phyloP scores from a whole-genome alignment of 2,329 filamentous ascomycete species.

The Paraconiothyrium brasiliense region DNA sequence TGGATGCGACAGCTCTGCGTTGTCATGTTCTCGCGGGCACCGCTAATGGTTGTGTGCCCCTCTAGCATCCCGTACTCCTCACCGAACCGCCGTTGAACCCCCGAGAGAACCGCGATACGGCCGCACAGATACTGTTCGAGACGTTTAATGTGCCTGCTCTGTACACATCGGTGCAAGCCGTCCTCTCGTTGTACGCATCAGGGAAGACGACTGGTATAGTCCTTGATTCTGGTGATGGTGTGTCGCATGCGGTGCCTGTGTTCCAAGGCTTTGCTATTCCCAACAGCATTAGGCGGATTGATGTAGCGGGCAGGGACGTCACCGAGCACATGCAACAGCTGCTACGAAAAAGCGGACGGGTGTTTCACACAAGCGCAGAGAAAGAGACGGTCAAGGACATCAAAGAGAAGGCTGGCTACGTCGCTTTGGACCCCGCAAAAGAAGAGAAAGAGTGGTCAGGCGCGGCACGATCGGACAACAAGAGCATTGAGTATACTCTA shows the following conservation, averaged over 20 bases:
- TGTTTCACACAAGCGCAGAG: conserved; percentile 97
- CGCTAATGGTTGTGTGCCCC: conserved; percentile 20
- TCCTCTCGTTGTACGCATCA: conserved; percentile 93
- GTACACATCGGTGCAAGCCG: conserved; percentile 96
- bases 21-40: not conserved
- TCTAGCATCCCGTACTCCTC: conserved; percentile 88
- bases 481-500: conserved; percentile 84
- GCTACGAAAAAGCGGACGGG: conserved; percentile 88
- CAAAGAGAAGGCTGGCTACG: conserved; percentile 94
- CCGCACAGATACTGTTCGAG: conserved; percentile 97
- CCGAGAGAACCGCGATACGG: conserved; percentile 92
- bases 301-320: conserved; percentile 94
- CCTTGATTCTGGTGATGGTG: conserved; percentile 92
- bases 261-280: conserved; percentile 98
- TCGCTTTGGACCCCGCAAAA: conserved; percentile 87
- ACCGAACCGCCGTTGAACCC: conserved; percentile 97
- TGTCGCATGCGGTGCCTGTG: conserved; percentile 95
- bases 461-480: conserved; percentile 78
- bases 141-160: conserved; percentile 98
- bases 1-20: conserved; percentile 15
- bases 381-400: conserved; percentile 98
- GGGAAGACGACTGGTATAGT: conserved; percentile 96
- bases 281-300: conserved; percentile 92
- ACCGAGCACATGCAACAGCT: conserved; percentile 94
- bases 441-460: conserved; percentile 96